phyloP scores from a whole-genome alignment of 2,329 filamentous ascomycete genomes.

The Trichoderma sp. region DNA sequence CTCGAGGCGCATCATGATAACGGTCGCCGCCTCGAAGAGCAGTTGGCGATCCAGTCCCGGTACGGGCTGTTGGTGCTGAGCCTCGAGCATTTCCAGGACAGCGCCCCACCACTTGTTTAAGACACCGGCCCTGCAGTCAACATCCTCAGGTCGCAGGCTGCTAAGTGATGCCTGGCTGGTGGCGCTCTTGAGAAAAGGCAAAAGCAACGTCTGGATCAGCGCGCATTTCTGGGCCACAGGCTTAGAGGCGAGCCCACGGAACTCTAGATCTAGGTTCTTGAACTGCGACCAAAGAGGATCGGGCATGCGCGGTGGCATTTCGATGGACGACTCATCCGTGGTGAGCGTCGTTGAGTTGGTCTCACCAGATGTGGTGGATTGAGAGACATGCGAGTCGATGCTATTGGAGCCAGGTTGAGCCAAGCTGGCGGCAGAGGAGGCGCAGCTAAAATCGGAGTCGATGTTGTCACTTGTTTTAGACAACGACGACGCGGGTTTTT shows the following conservation, averaged over 20 bases:
- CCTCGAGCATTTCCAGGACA: slow-evolving; percentile 79
- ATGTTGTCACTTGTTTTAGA: slow-evolving; percentile 45
- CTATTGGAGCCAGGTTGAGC: slow-evolving; percentile 48
- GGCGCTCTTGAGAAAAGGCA: slow-evolving; percentile 78
- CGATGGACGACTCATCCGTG: slow-evolving; percentile 52
- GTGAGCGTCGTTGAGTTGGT: slow-evolving; percentile 41
- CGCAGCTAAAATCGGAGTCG: slow-evolving; percentile 50
- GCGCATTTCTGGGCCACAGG: slow-evolving; percentile 73
- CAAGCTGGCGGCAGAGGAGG: slow-evolving; percentile 53
- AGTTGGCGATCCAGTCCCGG: slow-evolving; percentile 82
- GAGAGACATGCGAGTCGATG: slow-evolving; percentile 44
- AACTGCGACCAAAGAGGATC: slow-evolving; percentile 62
- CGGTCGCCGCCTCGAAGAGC: slow-evolving; percentile 75
- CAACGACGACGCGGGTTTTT: slow-evolving; percentile 51
- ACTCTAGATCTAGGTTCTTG: slow-evolving; percentile 56
- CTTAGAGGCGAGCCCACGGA: slow-evolving; percentile 68
- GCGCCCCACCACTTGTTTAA: slow-evolving; percentile 91
- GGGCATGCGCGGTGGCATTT: slow-evolving; percentile 49
- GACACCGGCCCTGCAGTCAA: slow-evolving; percentile 78
- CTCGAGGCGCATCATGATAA: slow-evolving; percentile 86
- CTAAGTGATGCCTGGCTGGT: slow-evolving; percentile 67
- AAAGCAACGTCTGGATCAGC: slow-evolving; percentile 69
- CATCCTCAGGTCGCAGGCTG: slow-evolving; percentile 72
- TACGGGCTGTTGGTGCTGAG: slow-evolving; percentile 68
- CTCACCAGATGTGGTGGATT: slow-evolving; percentile 45